Conservation (phyloP, 352 stramenopile species). For the Phytopythium montanum region DNA sequence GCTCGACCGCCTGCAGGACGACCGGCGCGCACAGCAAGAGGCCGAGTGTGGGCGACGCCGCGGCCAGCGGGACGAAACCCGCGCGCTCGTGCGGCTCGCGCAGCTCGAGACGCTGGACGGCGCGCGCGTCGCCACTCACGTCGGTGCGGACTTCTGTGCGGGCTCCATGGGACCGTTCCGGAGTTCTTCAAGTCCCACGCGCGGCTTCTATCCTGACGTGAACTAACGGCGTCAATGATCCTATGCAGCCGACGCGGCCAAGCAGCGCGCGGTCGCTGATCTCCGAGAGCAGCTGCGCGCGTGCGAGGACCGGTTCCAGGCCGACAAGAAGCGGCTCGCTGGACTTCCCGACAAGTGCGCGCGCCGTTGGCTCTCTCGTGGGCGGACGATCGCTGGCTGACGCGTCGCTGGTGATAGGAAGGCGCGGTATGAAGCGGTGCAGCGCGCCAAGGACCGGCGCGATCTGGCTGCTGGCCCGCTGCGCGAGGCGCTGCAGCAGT, state of each 20-base stretch:
- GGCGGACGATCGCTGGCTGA: neutral
- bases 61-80: slow-evolving; percentile 35
- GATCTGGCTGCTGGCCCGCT: slow-evolving; percentile 22
- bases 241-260: neutral
- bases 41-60: slow-evolving; percentile 15
- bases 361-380: neutral
- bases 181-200: slow-evolving; percentile 2
- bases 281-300: slow-evolving; percentile 31
- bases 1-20: slow-evolving; percentile 21
- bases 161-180: neutral
- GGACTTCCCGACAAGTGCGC: slow-evolving; percentile 51
- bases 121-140: slow-evolving; percentile 22
- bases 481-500: slow-evolving; percentile 14
- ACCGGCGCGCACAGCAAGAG: slow-evolving; percentile 5
- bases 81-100: slow-evolving; percentile 46
- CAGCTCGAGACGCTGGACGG: slow-evolving; percentile 43
- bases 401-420: slow-evolving; percentile 22
- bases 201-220: neutral
- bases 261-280: neutral
- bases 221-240: neutral
- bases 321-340: slow-evolving; percentile 41
- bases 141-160: slow-evolving; percentile 17
- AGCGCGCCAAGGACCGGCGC: slow-evolving; percentile 28
- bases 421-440: slow-evolving; percentile 39
- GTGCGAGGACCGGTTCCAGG: slow-evolving; percentile 36